A percentile compares a stretch with the other conserved stretches of the same genome.
Evolutionary conservation across 768 basidiomycete genomes (phyloP).

Genomic region (Boletellus ananiceps): DNA sequence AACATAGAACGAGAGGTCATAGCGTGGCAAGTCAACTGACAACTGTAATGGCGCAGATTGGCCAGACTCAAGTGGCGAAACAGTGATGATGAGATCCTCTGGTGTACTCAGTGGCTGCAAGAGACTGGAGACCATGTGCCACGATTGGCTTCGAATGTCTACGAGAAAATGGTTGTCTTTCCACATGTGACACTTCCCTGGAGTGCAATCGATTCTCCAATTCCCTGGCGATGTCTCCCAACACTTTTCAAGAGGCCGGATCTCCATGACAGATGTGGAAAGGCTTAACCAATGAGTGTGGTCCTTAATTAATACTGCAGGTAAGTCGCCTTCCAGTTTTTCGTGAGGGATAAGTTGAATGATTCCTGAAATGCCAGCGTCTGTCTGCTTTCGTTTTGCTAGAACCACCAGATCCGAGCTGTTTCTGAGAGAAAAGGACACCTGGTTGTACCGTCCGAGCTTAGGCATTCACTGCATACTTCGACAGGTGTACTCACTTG

Average conservation of each 20-base stretch:
- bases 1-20: conserved; percentile 36
- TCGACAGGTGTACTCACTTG: not conserved
- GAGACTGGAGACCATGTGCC: conserved; percentile 15
- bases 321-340: conserved; percentile 17
- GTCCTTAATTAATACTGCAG: not conserved
- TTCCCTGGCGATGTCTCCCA: conserved; percentile 19
- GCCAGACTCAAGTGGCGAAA: not conserved
- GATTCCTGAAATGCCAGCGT: not conserved
- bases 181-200: not conserved
- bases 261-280: conserved; percentile 17
- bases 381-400: conserved; percentile 1
- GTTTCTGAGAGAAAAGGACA: conserved; percentile 6
- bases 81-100: conserved; percentile 15
- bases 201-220: conserved; percentile 16
- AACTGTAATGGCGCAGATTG: conserved; percentile 9
- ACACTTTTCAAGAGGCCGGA: conserved; percentile 15
- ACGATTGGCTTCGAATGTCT: conserved; percentile 24
- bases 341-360: conserved; percentile 20
- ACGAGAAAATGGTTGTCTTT: conserved; percentile 11
- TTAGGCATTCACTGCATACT: not conserved
- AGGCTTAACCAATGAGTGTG: conserved; percentile 29
- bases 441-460: not conserved
- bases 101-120: conserved; percentile 13
- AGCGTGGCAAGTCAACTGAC: conserved; percentile 34
- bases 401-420: conserved; percentile 9